phyloP scores from a whole-genome alignment of 805 yeast species.

The Nakazawaea ambrosiae region DNA sequence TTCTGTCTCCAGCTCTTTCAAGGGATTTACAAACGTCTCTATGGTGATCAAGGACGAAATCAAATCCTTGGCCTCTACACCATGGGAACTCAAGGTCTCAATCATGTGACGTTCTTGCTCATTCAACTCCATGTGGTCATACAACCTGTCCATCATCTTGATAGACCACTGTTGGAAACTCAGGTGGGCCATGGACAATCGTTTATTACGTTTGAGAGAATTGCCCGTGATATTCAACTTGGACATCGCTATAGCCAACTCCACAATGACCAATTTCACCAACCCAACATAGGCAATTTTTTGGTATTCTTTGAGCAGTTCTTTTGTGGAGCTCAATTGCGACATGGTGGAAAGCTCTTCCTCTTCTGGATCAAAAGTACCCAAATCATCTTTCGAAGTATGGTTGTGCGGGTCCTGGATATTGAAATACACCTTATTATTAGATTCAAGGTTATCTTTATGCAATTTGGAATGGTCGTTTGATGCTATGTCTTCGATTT shows the following conservation, averaged over 20 bases:
- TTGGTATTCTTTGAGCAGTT: slow-evolving; percentile 75
- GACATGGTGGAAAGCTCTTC: slow-evolving; percentile 42
- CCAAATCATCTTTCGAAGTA: slow-evolving; percentile 22
- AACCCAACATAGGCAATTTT: slow-evolving; percentile 89
- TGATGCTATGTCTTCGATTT: too few relatives aligned
- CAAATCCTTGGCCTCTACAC: slow-evolving; percentile 68
- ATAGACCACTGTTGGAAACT: slow-evolving; percentile 82
- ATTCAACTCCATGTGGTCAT: slow-evolving; percentile 70
- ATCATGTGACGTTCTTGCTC: slow-evolving; percentile 84
- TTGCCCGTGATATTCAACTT: slow-evolving; percentile 44
- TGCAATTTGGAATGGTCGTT: slow-evolving; percentile 25
- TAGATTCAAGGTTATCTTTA: slow-evolving; percentile 7
- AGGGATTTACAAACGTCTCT: slow-evolving; percentile 46
- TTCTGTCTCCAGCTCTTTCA: slow-evolving; percentile 19
- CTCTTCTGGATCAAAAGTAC: slow-evolving; percentile 21
- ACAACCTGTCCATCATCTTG: slow-evolving; percentile 61
- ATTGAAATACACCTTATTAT: slow-evolving; percentile 13
- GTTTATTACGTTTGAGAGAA: slow-evolving; percentile 45
- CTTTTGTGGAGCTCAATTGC: slow-evolving; percentile 74
- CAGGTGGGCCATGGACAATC: slow-evolving; percentile 62
- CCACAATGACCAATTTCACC: slow-evolving; percentile 65
- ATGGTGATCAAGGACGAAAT: slow-evolving; percentile 51
- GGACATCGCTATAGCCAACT: slow-evolving; percentile 78
- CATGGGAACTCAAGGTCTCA: slow-evolving; percentile 77
- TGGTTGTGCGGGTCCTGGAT: slow-evolving; percentile 18